Conservation (phyloP, 1,284 basidiomycete genomes). For the Boletellus sp. region DNA sequence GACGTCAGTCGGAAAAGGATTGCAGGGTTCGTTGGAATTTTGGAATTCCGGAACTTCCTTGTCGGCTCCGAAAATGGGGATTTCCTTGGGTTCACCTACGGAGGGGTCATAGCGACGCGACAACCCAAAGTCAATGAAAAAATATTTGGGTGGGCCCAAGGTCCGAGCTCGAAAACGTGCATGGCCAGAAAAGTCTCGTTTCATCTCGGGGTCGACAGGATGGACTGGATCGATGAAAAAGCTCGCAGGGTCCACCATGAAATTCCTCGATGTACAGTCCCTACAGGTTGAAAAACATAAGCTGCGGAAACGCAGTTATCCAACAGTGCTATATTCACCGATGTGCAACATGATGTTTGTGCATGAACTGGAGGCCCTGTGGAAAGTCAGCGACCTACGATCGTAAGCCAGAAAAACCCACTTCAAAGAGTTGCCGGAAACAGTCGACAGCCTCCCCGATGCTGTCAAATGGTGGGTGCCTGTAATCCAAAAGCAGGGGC, state of each 20-base stretch:
- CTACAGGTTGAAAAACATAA: neutral
- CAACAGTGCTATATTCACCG: neutral
- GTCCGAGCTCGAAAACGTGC: constrained; percentile 28
- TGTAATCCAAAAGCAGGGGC: constrained; percentile 28
- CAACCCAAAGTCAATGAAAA: constrained; percentile 41
- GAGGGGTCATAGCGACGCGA: constrained; percentile 27
- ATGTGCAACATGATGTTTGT: constrained; percentile 22
- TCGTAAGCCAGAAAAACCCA: constrained; percentile 12
- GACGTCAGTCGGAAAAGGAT: constrained; percentile 38
- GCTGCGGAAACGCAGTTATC: neutral
- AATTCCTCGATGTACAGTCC: constrained; percentile 26
- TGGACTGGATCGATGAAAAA: constrained; percentile 32
- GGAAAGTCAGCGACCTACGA: neutral
- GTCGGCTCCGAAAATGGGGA: constrained; percentile 22
- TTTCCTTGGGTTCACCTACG: constrained; percentile 14
- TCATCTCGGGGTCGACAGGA: constrained; percentile 12
- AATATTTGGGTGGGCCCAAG: constrained; percentile 31
- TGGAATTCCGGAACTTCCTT: constrained; percentile 25
- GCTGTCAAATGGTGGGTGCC: constrained; percentile 24
- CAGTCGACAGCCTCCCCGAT: constrained; percentile 35
- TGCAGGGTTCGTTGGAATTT: constrained; percentile 16
- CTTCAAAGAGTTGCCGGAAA: constrained; percentile 35
- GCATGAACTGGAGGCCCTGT: constrained; percentile 24
- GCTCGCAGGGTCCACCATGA: constrained; percentile 35
- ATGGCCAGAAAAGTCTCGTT: constrained; percentile 19